Conservation (phyloP, 768 basidiomycete genomes). For the Serendipita vermifera region DNA sequence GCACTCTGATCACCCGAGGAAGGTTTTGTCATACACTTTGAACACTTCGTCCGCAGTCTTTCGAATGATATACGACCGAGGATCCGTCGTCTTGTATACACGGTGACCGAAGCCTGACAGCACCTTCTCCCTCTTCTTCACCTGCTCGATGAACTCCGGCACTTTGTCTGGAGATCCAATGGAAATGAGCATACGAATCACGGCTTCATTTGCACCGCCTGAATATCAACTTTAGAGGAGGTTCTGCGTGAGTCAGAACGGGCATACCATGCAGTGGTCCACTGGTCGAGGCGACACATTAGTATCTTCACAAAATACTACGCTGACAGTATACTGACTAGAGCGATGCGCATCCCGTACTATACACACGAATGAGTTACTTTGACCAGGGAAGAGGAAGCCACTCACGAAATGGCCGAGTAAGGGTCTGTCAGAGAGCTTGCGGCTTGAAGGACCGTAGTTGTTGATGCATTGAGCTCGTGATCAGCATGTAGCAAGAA, state of each 20-base stretch:
- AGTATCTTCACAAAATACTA: neutral
- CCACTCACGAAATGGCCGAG: slow-evolving; percentile 60
- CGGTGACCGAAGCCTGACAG: slow-evolving; percentile 86
- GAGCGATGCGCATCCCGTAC: slow-evolving; percentile 75
- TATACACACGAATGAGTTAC: slow-evolving; percentile 18
- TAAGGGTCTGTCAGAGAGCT: slow-evolving; percentile 87
- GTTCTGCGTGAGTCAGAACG: neutral
- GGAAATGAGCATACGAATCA: slow-evolving; percentile 83
- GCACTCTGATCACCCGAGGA: slow-evolving; percentile 3
- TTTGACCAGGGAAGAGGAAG: neutral
- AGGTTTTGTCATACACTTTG: slow-evolving; percentile 50
- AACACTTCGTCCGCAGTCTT: slow-evolving; percentile 89
- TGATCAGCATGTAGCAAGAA: slow-evolving; percentile 87
- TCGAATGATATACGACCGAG: slow-evolving; percentile 80
- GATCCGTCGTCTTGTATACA: slow-evolving; percentile 77
- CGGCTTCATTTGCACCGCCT: slow-evolving; percentile 88
- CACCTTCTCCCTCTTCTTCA: slow-evolving; percentile 79
- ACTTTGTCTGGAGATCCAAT: slow-evolving; percentile 84
- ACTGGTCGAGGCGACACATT: slow-evolving; percentile 26
- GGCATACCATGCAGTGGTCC: slow-evolving; percentile 55
- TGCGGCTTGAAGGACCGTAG: slow-evolving; percentile 77
- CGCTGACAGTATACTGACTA: slow-evolving; percentile 48
- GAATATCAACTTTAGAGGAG: slow-evolving; percentile 14
- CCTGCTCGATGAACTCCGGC: slow-evolving; percentile 70
- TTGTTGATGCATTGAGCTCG: slow-evolving; percentile 76